Evolutionary conservation across 345 rosid species (phyloP), one percentile per base, ranked within the genome.

Genomic region (Garcia nutans): DNA sequence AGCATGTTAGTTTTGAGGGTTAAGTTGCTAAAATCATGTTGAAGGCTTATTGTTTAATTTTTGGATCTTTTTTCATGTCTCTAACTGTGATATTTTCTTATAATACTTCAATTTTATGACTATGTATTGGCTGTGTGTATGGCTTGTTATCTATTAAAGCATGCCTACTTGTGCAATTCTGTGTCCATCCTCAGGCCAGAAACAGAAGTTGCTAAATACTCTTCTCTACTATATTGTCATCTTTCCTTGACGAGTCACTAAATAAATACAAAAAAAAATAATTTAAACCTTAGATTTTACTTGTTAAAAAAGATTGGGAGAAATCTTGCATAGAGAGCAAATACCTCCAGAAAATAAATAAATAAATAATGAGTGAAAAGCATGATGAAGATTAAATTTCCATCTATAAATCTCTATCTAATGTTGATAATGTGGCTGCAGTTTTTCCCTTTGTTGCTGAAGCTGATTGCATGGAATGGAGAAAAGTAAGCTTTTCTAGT

Each of bases 391-490:
- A 41, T 63, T 20, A 49, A 33, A 47, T 42, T 42, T 42, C 56
- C 16, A 41, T 67, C 8, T 56, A 6, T 44, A 6, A 11, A 55
- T 65, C 17, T 65, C 16, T 65, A 24, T 55, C 79, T 79, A 49
- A 78, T 26, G 44, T 49, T 66, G 77, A 44, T 77, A 24, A 37
- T 52, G 23, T 77, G 50, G 74, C 73, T 85, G 84, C 91, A 96
- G 98, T 96, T 93, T 80, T 96, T 93, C 61, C 99, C 99, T 4
- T 81, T 96, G 90, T 81, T 93, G 86, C 88, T 93, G 66, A 96
- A 96, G 91, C 86, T 96, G 80, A 89, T 93, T 78, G 97, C 94
- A 28, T 93, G 98, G 97, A 88, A 93, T 37, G 94, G 99, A 84
- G 94, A 88, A 78, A 96, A 88, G 97, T 95, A 88, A 86, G 96